phyloP scores from a whole-genome alignment of 148 eudicot species.

The Cornus kousa region DNA sequence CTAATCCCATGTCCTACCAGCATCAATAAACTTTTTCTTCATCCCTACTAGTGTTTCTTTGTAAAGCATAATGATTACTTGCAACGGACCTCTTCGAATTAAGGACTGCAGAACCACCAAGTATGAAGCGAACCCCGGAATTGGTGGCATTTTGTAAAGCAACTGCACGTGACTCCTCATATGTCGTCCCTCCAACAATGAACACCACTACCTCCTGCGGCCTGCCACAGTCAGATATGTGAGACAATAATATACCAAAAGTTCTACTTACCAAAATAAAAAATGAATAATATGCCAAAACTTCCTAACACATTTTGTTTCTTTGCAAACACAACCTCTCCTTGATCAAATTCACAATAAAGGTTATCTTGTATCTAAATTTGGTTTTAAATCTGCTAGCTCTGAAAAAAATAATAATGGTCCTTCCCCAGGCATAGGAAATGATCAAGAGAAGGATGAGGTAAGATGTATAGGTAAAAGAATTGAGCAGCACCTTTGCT shows the following conservation, averaged over 20 bases:
- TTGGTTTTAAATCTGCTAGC: neutral
- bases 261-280: neutral
- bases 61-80: neutral
- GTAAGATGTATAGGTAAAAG: neutral
- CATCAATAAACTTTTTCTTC: neutral
- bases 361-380: neutral
- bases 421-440: neutral
- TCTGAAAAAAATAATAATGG: neutral
- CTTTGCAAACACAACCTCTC: neutral
- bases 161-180: conserved; percentile 87
- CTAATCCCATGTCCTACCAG: neutral
- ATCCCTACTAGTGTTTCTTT: neutral
- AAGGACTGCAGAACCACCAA: conserved; percentile 83
- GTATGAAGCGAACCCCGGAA: conserved; percentile 82
- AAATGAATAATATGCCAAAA: too few relatives aligned
- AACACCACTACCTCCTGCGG: conserved; percentile 92
- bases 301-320: neutral
- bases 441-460: neutral
- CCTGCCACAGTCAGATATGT: conserved; percentile 39
- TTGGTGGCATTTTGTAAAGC: conserved; percentile 77
- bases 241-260: neutral
- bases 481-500: neutral
- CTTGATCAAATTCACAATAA: neutral
- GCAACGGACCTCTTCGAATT: conserved; percentile 76
- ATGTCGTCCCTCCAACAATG: conserved; percentile 93